Evolutionary conservation across 805 yeast species (phyloP).

Genomic region (Ogataea paradorogensis): DNA sequence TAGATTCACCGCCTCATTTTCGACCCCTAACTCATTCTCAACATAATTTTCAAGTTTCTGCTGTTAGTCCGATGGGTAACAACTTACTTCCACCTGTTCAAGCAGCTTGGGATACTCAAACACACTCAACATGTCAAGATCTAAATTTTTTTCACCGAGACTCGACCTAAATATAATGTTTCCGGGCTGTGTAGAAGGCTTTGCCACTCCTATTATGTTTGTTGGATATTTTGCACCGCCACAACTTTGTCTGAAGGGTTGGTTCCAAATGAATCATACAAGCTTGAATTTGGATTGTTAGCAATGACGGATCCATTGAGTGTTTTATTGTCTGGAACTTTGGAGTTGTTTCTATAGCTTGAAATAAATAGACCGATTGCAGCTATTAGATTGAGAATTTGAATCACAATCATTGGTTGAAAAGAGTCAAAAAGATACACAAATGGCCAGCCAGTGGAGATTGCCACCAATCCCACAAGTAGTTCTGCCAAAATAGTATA

Average conservation of each 20-base stretch:
- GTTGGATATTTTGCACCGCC: slow-evolving; percentile 1
- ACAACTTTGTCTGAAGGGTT: slow-evolving; percentile 1
- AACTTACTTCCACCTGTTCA: slow-evolving; percentile 15
- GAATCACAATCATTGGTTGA: not conserved
- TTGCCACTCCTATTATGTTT: not conserved
- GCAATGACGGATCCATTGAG: slow-evolving; percentile 1
- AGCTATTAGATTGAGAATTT: slow-evolving; percentile 1
- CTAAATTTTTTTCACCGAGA: slow-evolving; percentile 6
- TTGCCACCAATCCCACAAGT: slow-evolving; percentile 4
- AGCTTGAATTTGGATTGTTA: not conserved
- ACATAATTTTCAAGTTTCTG: slow-evolving; percentile 8
- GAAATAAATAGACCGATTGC: not conserved
- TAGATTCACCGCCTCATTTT: slow-evolving; percentile 1
- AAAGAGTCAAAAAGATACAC: slow-evolving; percentile 3
- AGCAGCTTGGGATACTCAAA: slow-evolving; percentile 14
- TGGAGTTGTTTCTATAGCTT: not conserved
- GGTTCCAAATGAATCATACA: slow-evolving; percentile 1
- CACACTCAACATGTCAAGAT: slow-evolving; percentile 9
- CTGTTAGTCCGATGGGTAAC: not conserved
- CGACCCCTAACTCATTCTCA: slow-evolving; percentile 6
- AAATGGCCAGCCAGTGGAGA: not conserved
- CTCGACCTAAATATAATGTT: not conserved
- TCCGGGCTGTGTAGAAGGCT: slow-evolving; percentile 8
- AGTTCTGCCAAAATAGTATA: slow-evolving; percentile 2
- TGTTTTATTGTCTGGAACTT: not conserved